These are phyloP conservation scores for Epichloe typhina DNA, from an alignment of 2,329 filamentous ascomycete genomes.

Conservation along the genomic window DNA sequence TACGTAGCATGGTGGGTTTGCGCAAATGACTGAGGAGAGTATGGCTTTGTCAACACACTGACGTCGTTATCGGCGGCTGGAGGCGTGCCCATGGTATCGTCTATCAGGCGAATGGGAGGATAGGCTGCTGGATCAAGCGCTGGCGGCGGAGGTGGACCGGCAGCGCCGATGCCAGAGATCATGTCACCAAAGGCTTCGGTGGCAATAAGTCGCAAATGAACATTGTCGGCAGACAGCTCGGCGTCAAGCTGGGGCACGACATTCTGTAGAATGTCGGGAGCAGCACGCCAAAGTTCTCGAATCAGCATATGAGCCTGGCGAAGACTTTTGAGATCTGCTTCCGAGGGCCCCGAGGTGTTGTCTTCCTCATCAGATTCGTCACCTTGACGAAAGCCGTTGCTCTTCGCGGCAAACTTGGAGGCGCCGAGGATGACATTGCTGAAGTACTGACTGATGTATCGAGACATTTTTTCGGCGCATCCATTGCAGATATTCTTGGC, in stretches of 20 bases:
- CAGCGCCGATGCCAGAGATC: slow-evolving; percentile 83
- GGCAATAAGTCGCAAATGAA: slow-evolving; percentile 72
- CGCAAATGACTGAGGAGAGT: slow-evolving; percentile 80
- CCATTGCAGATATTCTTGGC: slow-evolving; percentile 86
- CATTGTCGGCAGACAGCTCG: slow-evolving; percentile 80
- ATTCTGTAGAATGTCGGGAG: slow-evolving; percentile 76
- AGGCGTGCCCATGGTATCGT: slow-evolving; percentile 33
- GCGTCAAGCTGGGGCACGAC: slow-evolving; percentile 89
- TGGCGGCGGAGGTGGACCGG: slow-evolving; percentile 64
- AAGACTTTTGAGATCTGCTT: slow-evolving; percentile 76
- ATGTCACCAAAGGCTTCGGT: slow-evolving; percentile 94
- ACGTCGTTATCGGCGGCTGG: slow-evolving; percentile 26
- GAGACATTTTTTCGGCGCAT: slow-evolving; percentile 86
- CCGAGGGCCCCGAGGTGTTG: slow-evolving; percentile 49
- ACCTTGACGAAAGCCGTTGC: slow-evolving; percentile 44
- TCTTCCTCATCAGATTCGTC: slow-evolving; percentile 55
- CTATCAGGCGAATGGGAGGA: slow-evolving; percentile 56
- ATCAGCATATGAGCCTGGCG: slow-evolving; percentile 81
- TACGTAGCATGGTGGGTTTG: slow-evolving; percentile 70
- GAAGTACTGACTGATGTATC: slow-evolving; percentile 91
- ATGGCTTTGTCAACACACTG: slow-evolving; percentile 64
- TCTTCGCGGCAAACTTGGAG: slow-evolving; percentile 42
- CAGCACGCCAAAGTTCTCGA: slow-evolving; percentile 85
- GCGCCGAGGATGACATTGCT: slow-evolving; percentile 92
- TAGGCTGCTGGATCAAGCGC: slow-evolving; percentile 71